Evolutionary conservation across 1,284 basidiomycete genomes (phyloP).

Genomic region (Pseudomicrostroma phylloplanum): DNA sequence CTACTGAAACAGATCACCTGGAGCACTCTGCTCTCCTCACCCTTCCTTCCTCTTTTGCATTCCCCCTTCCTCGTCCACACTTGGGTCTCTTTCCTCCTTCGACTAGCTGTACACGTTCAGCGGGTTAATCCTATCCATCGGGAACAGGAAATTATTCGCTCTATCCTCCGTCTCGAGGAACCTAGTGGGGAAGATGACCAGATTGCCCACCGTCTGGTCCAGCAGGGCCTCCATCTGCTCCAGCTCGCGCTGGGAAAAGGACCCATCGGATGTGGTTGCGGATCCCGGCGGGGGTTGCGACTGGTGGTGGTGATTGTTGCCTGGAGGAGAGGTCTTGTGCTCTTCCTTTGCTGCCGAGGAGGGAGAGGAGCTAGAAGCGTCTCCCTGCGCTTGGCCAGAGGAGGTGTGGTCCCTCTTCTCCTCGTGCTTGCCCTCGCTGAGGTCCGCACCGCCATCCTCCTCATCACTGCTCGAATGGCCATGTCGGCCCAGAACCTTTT

Average conservation of each 20-base stretch:
- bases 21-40: too few species aligned
- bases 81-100: neutral
- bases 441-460: neutral
- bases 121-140: constrained; percentile 44
- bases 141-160: constrained; percentile 23
- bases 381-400: neutral
- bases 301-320: neutral
- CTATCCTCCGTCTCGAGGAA: constrained; percentile 45
- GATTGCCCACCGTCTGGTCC: constrained; percentile 30
- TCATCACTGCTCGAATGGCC: neutral
- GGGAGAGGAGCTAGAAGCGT: neutral
- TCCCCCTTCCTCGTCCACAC: too few species aligned
- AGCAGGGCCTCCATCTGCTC: constrained; percentile 43
- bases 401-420: neutral
- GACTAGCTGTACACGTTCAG: constrained; percentile 20
- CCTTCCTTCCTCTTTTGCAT: too few species aligned
- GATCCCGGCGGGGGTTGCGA: too few species aligned
- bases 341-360: neutral
- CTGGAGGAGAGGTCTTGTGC: neutral
- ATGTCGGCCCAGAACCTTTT: too few species aligned
- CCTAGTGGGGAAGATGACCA: constrained; percentile 40
- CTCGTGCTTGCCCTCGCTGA: neutral
- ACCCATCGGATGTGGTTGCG: constrained; percentile 7
- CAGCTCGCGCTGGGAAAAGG: constrained; percentile 33
- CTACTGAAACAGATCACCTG: too few species aligned